Evolutionary conservation across 2,329 filamentous ascomycete species (phyloP).

Genomic region (Davidsoniella australis): DNA sequence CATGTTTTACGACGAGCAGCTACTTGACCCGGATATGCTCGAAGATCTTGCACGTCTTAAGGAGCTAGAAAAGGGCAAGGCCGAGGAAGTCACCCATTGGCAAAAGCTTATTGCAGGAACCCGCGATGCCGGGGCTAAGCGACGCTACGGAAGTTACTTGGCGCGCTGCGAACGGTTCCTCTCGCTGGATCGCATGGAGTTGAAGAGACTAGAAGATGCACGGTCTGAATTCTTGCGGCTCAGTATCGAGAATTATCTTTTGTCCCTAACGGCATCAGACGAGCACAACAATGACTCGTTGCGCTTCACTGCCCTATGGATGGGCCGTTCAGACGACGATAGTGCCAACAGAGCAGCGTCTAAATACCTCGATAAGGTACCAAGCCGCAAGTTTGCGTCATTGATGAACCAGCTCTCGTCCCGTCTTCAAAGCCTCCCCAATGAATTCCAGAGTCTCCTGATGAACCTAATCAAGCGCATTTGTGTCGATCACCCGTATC

Average conservation of each 20-base stretch:
- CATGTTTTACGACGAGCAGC: slow-evolving; percentile 82
- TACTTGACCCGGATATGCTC: slow-evolving; percentile 68
- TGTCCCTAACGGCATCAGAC: slow-evolving; percentile 70
- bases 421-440: slow-evolving; percentile 56
- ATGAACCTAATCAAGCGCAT: slow-evolving; percentile 62
- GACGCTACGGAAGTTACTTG: slow-evolving; percentile 41
- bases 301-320: slow-evolving; percentile 85
- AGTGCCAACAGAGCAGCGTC: slow-evolving; percentile 63
- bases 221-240: slow-evolving; percentile 72
- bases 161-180: slow-evolving; percentile 73
- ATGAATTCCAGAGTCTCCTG: slow-evolving; percentile 60
- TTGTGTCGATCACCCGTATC: slow-evolving; percentile 84
- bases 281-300: slow-evolving; percentile 78
- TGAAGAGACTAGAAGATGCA: slow-evolving; percentile 57
- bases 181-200: slow-evolving; percentile 75
- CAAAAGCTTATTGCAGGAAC: slow-evolving; percentile 34
- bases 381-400: slow-evolving; percentile 79
- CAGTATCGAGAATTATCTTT: slow-evolving; percentile 83
- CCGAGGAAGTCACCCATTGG: slow-evolving; percentile 61
- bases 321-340: slow-evolving; percentile 64
- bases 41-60: slow-evolving; percentile 73
- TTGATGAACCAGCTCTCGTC: slow-evolving; percentile 95
- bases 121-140: slow-evolving; percentile 32
- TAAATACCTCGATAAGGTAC: slow-evolving; percentile 53
- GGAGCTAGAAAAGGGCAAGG: slow-evolving; percentile 40